Percentiles rank a stretch among this genome's conserved stretches.
These are phyloP conservation scores for Umbelopsis vinacea DNA, from an alignment of 192 early-diverging fungal genomes.

Conservation along the genomic window DNA sequence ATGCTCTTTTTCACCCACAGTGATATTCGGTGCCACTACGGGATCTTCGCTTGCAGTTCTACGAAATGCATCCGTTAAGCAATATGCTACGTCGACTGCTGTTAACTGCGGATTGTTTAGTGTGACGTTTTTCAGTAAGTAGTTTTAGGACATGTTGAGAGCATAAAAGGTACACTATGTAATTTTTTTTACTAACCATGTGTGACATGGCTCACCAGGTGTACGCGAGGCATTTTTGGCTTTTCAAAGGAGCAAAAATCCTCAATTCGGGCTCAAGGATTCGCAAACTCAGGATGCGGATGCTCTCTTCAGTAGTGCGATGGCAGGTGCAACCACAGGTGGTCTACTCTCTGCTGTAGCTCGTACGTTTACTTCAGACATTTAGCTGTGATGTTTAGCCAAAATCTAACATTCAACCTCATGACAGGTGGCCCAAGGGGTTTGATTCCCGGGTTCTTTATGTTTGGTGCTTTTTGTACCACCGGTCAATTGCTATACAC, in stretches of 20 bases:
- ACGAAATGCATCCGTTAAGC: slow-evolving; percentile 46
- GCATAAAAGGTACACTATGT: not conserved
- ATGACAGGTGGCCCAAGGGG: slow-evolving; percentile 53
- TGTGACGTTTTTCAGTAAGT: slow-evolving; percentile 56
- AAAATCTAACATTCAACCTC: not conserved
- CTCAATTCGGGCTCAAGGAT: slow-evolving; percentile 54
- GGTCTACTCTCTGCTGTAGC: slow-evolving; percentile 55
- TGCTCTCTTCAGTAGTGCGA: slow-evolving; percentile 63
- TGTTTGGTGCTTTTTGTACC: slow-evolving; percentile 56
- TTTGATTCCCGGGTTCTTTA: slow-evolving; percentile 55
- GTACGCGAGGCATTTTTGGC: slow-evolving; percentile 64
- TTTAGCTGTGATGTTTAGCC: not conserved
- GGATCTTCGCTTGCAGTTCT: slow-evolving; percentile 50
- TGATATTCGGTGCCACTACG: slow-evolving; percentile 43
- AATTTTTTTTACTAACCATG: not conserved
- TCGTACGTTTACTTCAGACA: slow-evolving; percentile 27
- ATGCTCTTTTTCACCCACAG: slow-evolving; percentile 19
- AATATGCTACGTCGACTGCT: slow-evolving; percentile 48
- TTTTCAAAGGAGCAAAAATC: slow-evolving; percentile 58
- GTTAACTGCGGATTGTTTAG: slow-evolving; percentile 56
- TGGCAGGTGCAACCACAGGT: slow-evolving; percentile 65
- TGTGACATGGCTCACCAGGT: slow-evolving; percentile 30
- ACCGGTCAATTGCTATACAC: slow-evolving; percentile 54
- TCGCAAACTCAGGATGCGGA: slow-evolving; percentile 65
- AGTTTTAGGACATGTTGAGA: not conserved